phyloP scores from a whole-genome alignment of 257 asterid genomes.

The Solanum peruvianum region DNA sequence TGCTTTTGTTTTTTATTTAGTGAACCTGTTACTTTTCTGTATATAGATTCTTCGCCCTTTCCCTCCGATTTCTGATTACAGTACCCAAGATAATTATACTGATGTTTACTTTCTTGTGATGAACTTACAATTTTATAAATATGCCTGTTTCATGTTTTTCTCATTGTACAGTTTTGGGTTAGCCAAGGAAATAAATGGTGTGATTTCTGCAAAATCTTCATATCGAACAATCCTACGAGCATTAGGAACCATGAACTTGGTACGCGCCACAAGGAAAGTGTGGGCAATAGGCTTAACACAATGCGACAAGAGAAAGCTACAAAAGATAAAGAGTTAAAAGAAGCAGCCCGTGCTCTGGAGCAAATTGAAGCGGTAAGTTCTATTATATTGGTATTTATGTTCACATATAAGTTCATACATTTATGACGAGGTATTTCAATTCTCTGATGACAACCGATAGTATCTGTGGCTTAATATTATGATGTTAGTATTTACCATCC shows the following conservation, averaged over 20 bases:
- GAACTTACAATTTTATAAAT: neutral
- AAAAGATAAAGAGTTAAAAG: conserved; percentile 69
- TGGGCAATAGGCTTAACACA: conserved; percentile 58
- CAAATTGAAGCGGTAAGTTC: conserved; percentile 89
- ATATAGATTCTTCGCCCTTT: neutral
- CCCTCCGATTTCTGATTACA: neutral
- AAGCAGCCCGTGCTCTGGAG: conserved; percentile 62
- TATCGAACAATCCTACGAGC: conserved; percentile 85
- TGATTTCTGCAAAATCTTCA: conserved; percentile 86
- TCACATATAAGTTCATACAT: neutral
- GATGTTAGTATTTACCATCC: neutral
- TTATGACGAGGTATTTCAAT: neutral
- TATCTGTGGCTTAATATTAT: neutral
- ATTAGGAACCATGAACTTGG: conserved; percentile 98
- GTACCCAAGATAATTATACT: neutral
- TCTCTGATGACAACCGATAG: neutral
- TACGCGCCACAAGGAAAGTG: conserved; percentile 77
- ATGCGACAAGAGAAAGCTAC: conserved; percentile 79
- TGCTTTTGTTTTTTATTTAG: neutral
- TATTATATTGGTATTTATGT: neutral
- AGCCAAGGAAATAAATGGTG: conserved; percentile 99
- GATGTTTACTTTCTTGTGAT: neutral
- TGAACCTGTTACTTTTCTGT: neutral
- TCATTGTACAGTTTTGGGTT: conserved; percentile 71
- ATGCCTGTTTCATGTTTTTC: neutral